These are phyloP conservation scores for Phytophthora idaei DNA, from an alignment of 352 stramenopile species.

Conservation along the genomic window DNA sequence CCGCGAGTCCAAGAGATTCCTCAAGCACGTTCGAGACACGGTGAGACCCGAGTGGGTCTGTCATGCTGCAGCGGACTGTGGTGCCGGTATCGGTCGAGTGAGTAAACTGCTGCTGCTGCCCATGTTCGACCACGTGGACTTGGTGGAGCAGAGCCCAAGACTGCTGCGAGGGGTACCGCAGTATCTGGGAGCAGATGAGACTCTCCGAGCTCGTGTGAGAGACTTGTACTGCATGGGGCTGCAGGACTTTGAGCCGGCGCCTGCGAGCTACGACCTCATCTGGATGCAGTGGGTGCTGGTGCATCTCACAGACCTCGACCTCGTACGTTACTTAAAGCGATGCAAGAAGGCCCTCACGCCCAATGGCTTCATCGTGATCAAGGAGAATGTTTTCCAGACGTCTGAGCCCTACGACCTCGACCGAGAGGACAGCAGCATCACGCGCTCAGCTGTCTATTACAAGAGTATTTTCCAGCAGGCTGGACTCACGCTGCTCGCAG, in stretches of 20 bases:
- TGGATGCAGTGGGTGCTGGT: slow-evolving; percentile 98
- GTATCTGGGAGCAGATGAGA: slow-evolving; percentile 79
- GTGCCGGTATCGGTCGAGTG: slow-evolving; percentile 94
- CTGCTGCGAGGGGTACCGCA: slow-evolving; percentile 88
- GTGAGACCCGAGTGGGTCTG: slow-evolving; percentile 55
- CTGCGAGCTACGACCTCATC: slow-evolving; percentile 92
- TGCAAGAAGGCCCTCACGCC: slow-evolving; percentile 76
- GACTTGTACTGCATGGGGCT: slow-evolving; percentile 92
- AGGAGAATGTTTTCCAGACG: slow-evolving; percentile 92
- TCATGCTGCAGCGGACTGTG: slow-evolving; percentile 74
- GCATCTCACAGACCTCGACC: slow-evolving; percentile 95
- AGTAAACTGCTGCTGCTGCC: slow-evolving; percentile 94
- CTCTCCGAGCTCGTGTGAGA: slow-evolving; percentile 45
- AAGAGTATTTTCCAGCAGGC: slow-evolving; percentile 93
- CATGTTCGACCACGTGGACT: slow-evolving; percentile 88
- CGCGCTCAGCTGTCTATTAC: slow-evolving; percentile 89
- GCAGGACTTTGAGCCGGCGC: slow-evolving; percentile 86
- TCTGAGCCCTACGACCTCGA: slow-evolving; percentile 91
- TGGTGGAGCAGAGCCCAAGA: slow-evolving; percentile 94
- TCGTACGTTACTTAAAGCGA: slow-evolving; percentile 91
- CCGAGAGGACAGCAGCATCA: slow-evolving; percentile 94
- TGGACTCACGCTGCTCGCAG: slow-evolving; percentile 84
- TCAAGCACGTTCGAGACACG: slow-evolving; percentile 47
- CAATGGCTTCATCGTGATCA: slow-evolving; percentile 67
- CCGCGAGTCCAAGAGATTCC: slow-evolving; percentile 69